Conservation (phyloP, 148 eudicot species). For the Nepenthes mirabilis region DNA sequence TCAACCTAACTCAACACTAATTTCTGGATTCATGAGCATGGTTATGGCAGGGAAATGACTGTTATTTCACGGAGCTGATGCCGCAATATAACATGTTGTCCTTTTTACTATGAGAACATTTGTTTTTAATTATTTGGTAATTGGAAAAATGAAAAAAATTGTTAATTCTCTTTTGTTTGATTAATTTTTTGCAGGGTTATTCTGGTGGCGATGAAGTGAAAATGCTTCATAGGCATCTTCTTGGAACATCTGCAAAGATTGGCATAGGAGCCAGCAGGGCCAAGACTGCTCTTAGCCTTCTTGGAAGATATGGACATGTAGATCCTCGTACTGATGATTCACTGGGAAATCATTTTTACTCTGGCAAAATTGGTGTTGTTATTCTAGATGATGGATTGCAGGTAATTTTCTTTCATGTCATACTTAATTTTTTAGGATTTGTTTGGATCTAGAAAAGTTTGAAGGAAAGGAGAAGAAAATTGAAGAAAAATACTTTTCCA, state of each 20-base stretch:
- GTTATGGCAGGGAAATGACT: too few species aligned
- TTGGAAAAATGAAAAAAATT: neutral
- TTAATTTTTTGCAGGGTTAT: conserved; percentile 49
- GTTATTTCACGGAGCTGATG: too few species aligned
- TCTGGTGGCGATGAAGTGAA: conserved; percentile 89
- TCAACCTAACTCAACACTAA: too few species aligned
- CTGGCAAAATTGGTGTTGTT: conserved; percentile 37
- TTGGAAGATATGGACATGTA: conserved; percentile 40
- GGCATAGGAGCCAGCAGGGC: conserved; percentile 83
- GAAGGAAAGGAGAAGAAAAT: too few species aligned
- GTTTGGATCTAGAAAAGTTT: neutral
- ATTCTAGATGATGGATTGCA: conserved; percentile 98
- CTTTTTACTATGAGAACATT: too few species aligned
- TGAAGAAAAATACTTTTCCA: too few species aligned
- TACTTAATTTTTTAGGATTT: neutral
- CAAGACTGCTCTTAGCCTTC: conserved; percentile 39
- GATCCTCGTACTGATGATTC: conserved; percentile 18
- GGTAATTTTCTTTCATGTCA: conserved; percentile 22
- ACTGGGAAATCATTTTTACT: conserved; percentile 13
- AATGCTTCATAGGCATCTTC: conserved; percentile 81
- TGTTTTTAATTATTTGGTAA: too few species aligned
- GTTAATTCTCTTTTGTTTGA: neutral
- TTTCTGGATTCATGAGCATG: too few species aligned
- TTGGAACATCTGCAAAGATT: conserved; percentile 57
- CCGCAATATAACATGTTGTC: too few species aligned